Conservation (phyloP, 352 stramenopile species). For the Pythium aristosporum region DNA sequence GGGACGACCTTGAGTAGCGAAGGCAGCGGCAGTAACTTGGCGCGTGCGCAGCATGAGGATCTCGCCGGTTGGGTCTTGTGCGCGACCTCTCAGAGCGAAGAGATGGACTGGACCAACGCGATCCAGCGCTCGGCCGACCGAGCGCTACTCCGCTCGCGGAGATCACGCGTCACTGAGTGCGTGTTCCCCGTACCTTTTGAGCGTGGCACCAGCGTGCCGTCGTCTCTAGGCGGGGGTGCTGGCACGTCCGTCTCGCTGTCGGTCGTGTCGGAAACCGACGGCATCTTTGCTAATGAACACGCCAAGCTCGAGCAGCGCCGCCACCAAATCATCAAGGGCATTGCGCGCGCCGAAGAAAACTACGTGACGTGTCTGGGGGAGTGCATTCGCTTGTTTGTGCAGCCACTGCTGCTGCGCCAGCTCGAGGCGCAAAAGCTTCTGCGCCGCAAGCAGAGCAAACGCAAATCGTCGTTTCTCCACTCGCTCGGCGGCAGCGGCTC, state of each 20-base stretch:
- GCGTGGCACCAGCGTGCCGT: constrained; percentile 35
- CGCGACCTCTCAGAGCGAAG: constrained; percentile 57
- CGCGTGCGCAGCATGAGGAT: constrained; percentile 16
- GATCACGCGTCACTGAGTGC: constrained; percentile 57
- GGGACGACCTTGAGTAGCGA: constrained; percentile 30
- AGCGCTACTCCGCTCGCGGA: constrained; percentile 53
- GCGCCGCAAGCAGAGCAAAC: constrained; percentile 61
- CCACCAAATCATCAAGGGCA: constrained; percentile 79
- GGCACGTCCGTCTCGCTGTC: neutral
- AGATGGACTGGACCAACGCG: constrained; percentile 59
- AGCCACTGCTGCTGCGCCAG: constrained; percentile 74
- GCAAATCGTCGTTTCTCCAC: constrained; percentile 56
- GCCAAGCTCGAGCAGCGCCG: constrained; percentile 62
- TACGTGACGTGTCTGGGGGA: constrained; percentile 83
- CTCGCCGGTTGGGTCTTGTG: constrained; percentile 71
- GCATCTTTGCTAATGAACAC: constrained; percentile 41
- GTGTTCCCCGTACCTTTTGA: constrained; percentile 43
- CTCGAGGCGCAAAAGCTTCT: constrained; percentile 73
- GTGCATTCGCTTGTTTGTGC: constrained; percentile 82
- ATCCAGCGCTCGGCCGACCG: constrained; percentile 73
- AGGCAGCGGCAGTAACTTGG: constrained; percentile 23
- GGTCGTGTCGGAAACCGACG: constrained; percentile 13
- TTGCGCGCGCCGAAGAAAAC: constrained; percentile 81
- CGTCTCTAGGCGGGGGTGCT: neutral
- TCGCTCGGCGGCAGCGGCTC: constrained; percentile 46